Conservation (phyloP, 2,329 filamentous ascomycete genomes). For the Sporothrix sp. region DNA sequence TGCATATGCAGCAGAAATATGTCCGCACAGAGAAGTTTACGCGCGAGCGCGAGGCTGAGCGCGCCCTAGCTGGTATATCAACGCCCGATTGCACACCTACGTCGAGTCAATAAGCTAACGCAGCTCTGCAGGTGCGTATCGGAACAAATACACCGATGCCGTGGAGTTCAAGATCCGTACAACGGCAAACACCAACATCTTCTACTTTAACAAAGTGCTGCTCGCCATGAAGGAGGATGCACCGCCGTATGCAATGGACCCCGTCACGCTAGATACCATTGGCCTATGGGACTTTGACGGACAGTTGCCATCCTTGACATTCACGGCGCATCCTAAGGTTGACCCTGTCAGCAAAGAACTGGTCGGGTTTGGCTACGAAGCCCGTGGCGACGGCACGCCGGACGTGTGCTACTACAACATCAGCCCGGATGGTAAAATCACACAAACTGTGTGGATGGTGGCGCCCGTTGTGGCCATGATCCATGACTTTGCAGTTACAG, state of each 20-base stretch:
- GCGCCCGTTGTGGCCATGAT: constrained; percentile 26
- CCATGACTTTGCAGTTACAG: constrained; percentile 31
- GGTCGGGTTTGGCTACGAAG: constrained; percentile 30
- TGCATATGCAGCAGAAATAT: constrained; percentile 26
- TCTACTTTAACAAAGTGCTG: constrained; percentile 45
- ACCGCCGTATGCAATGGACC: constrained; percentile 40
- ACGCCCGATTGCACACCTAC: background rate
- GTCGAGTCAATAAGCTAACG: too few species aligned
- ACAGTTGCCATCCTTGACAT: constrained; percentile 36
- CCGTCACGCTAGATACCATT: constrained; percentile 37
- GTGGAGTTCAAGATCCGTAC: constrained; percentile 20
- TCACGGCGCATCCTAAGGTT: constrained; percentile 43
- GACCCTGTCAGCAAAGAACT: constrained; percentile 38
- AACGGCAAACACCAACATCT: constrained; percentile 40
- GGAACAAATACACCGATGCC: constrained; percentile 21
- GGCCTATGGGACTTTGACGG: constrained; percentile 41
- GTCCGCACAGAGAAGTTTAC: constrained; percentile 24
- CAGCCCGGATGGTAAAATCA: constrained; percentile 20
- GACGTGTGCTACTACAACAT: constrained; percentile 28
- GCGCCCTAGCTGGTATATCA: constrained; percentile 21
- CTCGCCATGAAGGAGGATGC: constrained; percentile 45
- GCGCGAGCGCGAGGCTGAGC: constrained; percentile 22
- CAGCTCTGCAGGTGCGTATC: constrained; percentile 20
- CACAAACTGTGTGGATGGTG: constrained; percentile 26
- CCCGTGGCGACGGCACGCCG: constrained; percentile 27